phyloP scores from a whole-genome alignment of 2,329 filamentous ascomycete species.

The Lachnellula cervina region DNA sequence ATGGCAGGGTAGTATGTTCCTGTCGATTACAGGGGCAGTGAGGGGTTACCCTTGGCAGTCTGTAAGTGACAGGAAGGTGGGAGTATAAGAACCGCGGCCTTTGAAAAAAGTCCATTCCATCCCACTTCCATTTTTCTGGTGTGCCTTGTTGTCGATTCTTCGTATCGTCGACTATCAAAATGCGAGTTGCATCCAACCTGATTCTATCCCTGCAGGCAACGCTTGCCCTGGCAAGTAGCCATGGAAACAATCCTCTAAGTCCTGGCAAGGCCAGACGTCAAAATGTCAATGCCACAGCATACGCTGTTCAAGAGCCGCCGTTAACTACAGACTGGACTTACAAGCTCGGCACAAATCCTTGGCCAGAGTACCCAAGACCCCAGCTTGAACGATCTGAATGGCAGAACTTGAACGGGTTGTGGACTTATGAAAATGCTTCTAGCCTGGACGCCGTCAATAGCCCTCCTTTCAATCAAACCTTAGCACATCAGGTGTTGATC shows the following conservation, averaged over 20 bases:
- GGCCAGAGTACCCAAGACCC: slow-evolving; percentile 46
- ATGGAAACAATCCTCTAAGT: neutral
- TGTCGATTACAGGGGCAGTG: neutral
- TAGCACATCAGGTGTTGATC: slow-evolving; percentile 43
- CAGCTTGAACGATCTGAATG: slow-evolving; percentile 42
- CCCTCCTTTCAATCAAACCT: slow-evolving; percentile 41
- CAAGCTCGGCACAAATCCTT: slow-evolving; percentile 42
- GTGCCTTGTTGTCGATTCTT: too few relatives aligned
- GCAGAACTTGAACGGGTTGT: slow-evolving; percentile 46
- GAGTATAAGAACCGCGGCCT: too few relatives aligned
- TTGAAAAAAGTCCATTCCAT: too few relatives aligned
- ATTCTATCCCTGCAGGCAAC: neutral
- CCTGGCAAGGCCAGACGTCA: neutral
- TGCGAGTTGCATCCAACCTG: neutral
- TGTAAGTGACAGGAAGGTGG: neutral
- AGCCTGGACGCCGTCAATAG: slow-evolving; percentile 34
- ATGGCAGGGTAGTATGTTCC: neutral
- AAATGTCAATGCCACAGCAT: slow-evolving; percentile 13
- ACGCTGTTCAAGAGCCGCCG: slow-evolving; percentile 38
- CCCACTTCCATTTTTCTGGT: too few relatives aligned
- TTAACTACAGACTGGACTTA: slow-evolving; percentile 42
- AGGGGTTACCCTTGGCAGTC: neutral
- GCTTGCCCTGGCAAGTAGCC: neutral
- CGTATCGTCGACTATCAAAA: neutral
- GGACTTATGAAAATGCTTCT: slow-evolving; percentile 40